Percentiles rank a stretch among this genome's conserved stretches.
These are phyloP conservation scores for Solanum clarkiae DNA, from an alignment of 257 asterid genomes.

Conservation along the genomic window DNA sequence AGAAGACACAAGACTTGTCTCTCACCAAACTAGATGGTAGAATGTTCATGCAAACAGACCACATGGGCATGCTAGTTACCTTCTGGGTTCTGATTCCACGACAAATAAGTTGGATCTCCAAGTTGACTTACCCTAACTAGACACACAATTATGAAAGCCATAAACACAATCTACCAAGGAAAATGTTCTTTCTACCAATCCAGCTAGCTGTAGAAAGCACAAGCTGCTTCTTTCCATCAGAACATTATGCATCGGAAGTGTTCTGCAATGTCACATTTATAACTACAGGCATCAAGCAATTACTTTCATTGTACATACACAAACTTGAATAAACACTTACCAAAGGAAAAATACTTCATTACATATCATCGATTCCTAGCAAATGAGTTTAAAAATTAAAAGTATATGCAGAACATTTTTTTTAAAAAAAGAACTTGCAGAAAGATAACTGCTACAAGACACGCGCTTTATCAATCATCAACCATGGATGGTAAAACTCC, in stretches of 20 bases:
- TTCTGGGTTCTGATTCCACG: neutral
- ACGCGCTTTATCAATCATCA: neutral
- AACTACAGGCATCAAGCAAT: neutral
- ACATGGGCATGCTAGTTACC: neutral
- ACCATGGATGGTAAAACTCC: neutral
- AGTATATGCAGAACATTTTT: neutral
- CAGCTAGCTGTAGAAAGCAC: constrained; percentile 24
- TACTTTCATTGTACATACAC: neutral
- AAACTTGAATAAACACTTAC: neutral
- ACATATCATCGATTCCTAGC: neutral
- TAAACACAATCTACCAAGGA: constrained; percentile 19
- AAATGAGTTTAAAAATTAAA: neutral
- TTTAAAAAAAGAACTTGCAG: neutral
- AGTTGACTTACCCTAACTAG: constrained; percentile 14
- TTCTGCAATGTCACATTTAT: constrained; percentile 9
- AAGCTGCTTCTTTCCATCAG: constrained; percentile 16
- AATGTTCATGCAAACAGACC: neutral
- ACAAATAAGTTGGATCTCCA: neutral
- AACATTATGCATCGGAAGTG: constrained; percentile 14
- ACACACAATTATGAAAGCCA: constrained; percentile 5
- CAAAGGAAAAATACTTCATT: neutral
- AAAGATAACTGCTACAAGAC: neutral
- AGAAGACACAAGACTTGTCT: neutral
- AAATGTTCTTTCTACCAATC: constrained; percentile 23
- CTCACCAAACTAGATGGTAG: neutral